Evolutionary conservation across 192 early-diverging fungal species (phyloP).

Genomic region (Podila verticillata): DNA sequence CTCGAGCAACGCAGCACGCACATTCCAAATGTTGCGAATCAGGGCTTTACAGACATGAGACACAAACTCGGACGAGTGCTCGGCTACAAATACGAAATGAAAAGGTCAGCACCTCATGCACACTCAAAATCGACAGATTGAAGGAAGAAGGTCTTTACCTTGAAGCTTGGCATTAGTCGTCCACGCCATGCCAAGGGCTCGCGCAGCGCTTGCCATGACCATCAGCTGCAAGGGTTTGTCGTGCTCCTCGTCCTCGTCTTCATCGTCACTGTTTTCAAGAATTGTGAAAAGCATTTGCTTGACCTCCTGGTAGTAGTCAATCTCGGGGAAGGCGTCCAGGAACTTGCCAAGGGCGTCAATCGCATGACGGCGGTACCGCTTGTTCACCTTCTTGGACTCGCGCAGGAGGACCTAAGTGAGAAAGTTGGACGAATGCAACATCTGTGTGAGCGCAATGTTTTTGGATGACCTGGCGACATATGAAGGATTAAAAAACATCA

Average conservation of each 20-base stretch:
- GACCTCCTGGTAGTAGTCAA: conserved; percentile 68
- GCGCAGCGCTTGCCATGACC: conserved; percentile 75
- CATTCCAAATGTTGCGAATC: conserved; percentile 85
- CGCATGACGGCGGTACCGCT: conserved; percentile 71
- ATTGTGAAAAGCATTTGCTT: conserved; percentile 62
- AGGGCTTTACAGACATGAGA: conserved; percentile 60
- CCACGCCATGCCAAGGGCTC: conserved; percentile 70
- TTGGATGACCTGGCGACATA: neutral
- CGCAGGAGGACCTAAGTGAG: conserved; percentile 65
- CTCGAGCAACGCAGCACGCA: conserved; percentile 76
- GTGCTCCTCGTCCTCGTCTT: conserved; percentile 68
- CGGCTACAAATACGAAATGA: conserved; percentile 15
- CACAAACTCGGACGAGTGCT: conserved; percentile 57
- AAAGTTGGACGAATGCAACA: neutral
- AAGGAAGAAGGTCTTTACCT: conserved; percentile 55
- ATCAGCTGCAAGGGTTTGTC: conserved; percentile 69
- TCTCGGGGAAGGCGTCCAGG: conserved; percentile 63
- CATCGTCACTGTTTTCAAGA: conserved; percentile 56
- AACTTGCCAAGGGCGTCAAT: conserved; percentile 71
- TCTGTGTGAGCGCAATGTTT: neutral
- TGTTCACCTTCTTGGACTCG: conserved; percentile 81
- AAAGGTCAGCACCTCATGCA: conserved; percentile 1
- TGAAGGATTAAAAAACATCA: conserved; percentile 5
- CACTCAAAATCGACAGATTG: conserved; percentile 8
- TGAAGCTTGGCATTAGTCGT: conserved; percentile 52